Conservation (phyloP, 2,329 filamentous ascomycete genomes). For the Elsinoe necatrix region DNA sequence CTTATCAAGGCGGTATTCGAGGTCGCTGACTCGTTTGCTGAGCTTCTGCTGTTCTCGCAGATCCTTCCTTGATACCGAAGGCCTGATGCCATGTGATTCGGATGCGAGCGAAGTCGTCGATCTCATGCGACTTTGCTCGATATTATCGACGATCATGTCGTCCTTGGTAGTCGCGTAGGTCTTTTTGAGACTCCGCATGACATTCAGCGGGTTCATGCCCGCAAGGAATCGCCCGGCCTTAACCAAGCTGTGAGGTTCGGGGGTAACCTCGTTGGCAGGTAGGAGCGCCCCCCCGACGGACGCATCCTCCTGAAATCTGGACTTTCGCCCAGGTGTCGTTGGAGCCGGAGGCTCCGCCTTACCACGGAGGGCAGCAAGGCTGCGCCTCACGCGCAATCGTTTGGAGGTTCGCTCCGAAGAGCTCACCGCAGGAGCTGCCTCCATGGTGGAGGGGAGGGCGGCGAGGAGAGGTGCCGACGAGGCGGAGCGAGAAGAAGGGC, state of each 20-base stretch:
- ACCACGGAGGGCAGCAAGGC: conserved; percentile 6
- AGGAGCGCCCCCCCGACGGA: conserved; percentile 10
- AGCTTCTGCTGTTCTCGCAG: conserved; percentile 50
- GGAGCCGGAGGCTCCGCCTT: conserved; percentile 6
- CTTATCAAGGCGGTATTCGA: conserved; percentile 50
- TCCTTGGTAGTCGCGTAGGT: conserved; percentile 41
- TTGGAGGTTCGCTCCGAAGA: conserved; percentile 8
- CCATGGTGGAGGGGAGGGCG: neutral
- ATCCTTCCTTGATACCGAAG: conserved; percentile 49
- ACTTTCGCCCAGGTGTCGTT: conserved; percentile 5
- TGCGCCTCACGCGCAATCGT: conserved; percentile 4
- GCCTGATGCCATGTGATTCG: conserved; percentile 14
- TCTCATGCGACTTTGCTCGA: conserved; percentile 31
- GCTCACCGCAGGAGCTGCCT: neutral
- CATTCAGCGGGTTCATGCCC: conserved; percentile 46
- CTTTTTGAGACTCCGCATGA: conserved; percentile 36
- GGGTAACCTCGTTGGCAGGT: neutral
- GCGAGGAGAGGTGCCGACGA: neutral
- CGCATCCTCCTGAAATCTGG: conserved; percentile 14
- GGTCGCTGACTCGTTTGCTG: conserved; percentile 51
- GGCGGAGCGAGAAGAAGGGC: neutral
- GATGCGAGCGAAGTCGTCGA: conserved; percentile 27
- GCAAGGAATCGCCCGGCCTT: conserved; percentile 47
- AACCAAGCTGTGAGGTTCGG: neutral
- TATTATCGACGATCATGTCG: conserved; percentile 29